Conservation (phyloP, 148 eudicot species). For the Chenopodium album region DNA sequence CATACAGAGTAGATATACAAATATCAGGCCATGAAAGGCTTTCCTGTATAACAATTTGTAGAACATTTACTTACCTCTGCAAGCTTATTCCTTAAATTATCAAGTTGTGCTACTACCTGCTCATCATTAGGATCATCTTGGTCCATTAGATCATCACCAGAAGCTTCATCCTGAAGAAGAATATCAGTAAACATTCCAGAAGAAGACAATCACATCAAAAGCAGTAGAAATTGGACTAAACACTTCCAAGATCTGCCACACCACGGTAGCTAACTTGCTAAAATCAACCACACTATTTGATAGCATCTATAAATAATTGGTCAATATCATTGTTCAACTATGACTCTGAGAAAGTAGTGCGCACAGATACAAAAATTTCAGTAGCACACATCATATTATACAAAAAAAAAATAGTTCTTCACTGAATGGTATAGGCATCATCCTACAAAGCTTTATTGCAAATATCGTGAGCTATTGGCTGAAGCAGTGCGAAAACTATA, state of each 20-base stretch:
- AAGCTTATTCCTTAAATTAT: conserved; percentile 55
- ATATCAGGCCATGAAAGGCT: not conserved
- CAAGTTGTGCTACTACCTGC: conserved; percentile 57
- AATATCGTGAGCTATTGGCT: no score
- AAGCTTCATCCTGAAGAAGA: conserved; percentile 40
- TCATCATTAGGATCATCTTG: conserved; percentile 38
- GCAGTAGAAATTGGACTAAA: not conserved
- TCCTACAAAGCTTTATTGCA: not conserved
- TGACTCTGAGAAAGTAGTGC: not conserved
- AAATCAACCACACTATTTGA: not conserved
- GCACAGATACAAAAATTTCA: not conserved
- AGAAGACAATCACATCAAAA: not conserved
- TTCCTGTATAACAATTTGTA: no score
- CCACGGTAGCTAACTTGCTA: not conserved
- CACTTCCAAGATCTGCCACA: not conserved
- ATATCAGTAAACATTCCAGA: conserved; percentile 9
- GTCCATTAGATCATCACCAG: conserved; percentile 46
- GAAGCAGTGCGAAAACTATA: no score
- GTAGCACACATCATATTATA: not conserved
- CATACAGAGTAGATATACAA: not conserved
- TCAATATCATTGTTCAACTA: not conserved
- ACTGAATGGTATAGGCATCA: not conserved
- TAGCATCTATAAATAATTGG: not conserved
- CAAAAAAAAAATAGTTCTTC: not conserved
- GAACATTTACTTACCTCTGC: conserved; percentile 42